Evolutionary conservation across 2,329 filamentous ascomycete species (phyloP), one percentile per base, ranked within the genome.

Genomic region (Pyricularia grisea): DNA sequence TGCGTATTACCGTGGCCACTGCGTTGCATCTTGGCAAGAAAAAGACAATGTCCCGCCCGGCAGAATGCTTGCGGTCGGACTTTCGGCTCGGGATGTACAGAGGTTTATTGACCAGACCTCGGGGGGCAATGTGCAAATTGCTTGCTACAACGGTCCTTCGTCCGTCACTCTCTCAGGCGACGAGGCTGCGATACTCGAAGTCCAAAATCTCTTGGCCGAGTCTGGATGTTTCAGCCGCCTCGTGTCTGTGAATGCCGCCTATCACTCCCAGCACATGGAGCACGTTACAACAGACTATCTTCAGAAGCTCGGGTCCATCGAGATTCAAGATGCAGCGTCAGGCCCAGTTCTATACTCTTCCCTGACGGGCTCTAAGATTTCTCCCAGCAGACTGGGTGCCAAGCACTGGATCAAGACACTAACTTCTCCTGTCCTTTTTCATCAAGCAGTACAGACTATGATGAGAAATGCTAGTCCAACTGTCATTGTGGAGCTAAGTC

Each of bases 1-100:
- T 1, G 74, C 79, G 2, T 79, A 77, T 67, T 74, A 72, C 60
- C 74, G 79, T 10, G 78, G 78, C 0, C 70, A 73, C 60, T 71
- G 77, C 10, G 74, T 77, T 60, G 71, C 71, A 4, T 70, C 71
- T 6, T 79, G 2, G 72, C 71, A 30, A 70, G 70, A 10, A 27
- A 42, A 27, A 27, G n/a, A 58, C 20, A 2, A 28, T 27, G 17
- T 11, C 2, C 42, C 27, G 2, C n/a, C 20, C 1, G 83, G 83
- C 0, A 78, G 76, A 1, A 87, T 87, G 85, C 73, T 85, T 60
- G 83, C 83, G 0, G 81, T 80, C 0, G 80, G 80, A 0, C 76
- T 80, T 0, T 76, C 76, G 0, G 71, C 74, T 7, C 77, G 79
- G 2, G 79, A 83, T 28, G 80, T 78, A 0, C 70, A 75, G 1